Evolutionary conservation across 176 grass and related monocot species (phyloP).

Genomic region (Miscanthus lutarioriparius): DNA sequence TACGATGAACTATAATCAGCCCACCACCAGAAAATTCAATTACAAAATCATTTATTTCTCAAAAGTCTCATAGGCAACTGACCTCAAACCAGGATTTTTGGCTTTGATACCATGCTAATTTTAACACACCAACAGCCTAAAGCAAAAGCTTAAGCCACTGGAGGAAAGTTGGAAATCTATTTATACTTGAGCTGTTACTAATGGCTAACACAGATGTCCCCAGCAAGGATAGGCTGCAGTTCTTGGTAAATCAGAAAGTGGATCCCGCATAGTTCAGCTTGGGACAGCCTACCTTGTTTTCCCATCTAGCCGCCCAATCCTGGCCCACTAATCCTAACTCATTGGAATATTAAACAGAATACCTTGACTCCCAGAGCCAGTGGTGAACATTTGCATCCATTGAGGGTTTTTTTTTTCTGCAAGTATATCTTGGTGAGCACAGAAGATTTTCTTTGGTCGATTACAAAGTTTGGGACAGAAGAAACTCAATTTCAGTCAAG

Average conservation of each 20-base stretch:
- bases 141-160: background rate
- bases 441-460: conserved; percentile 8
- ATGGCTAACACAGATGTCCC: no score
- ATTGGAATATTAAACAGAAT: no score
- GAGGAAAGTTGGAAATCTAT: conserved; percentile 2
- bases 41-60: background rate
- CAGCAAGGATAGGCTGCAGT: background rate
- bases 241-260: background rate
- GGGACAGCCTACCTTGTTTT: no score
- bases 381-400: background rate
- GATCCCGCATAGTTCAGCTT: no score
- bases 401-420: no score
- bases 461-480: no score
- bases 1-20: background rate
- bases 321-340: no score
- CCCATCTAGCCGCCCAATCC: no score
- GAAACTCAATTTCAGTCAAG: no score
- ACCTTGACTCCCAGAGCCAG: no score
- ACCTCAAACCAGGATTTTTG: conserved; percentile 8
- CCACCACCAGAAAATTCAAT: background rate
- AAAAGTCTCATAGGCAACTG: background rate
- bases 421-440: background rate
- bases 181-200: no score
- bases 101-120: background rate
- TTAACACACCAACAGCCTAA: background rate